These are phyloP conservation scores for Ophiostoma sp. DNA, from an alignment of 2,329 filamentous ascomycete species.

Conservation along the genomic window DNA sequence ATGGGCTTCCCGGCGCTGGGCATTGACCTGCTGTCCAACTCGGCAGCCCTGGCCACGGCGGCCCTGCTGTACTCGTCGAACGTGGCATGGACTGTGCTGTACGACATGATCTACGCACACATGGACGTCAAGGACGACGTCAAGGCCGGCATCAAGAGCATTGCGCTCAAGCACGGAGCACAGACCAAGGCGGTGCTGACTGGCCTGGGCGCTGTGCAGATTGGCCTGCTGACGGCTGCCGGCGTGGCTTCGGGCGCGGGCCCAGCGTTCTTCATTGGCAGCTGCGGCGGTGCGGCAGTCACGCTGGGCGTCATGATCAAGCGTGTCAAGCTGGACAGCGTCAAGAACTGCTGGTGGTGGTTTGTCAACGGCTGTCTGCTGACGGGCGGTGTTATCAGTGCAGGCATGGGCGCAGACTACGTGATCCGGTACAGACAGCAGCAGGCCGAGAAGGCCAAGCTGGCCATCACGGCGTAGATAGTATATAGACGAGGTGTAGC, in stretches of 20 bases:
- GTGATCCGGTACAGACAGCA: slow-evolving; percentile 42
- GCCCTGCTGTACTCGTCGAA: slow-evolving; percentile 70
- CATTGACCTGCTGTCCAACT: slow-evolving; percentile 63
- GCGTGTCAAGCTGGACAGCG: slow-evolving; percentile 59
- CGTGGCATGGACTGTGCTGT: slow-evolving; percentile 79
- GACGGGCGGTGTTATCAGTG: slow-evolving; percentile 58
- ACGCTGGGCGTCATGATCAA: slow-evolving; percentile 63
- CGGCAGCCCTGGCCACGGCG: slow-evolving; percentile 59
- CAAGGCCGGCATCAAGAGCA: slow-evolving; percentile 83
- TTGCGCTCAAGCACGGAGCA: slow-evolving; percentile 71
- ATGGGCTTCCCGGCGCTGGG: slow-evolving; percentile 83
- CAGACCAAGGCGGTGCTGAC: slow-evolving; percentile 72
- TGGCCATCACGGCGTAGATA: background rate
- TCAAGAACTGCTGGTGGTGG: slow-evolving; percentile 71
- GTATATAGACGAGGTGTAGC: background rate
- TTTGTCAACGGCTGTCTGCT: slow-evolving; percentile 67
- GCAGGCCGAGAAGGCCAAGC: slow-evolving; percentile 1
- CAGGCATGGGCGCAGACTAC: slow-evolving; percentile 57
- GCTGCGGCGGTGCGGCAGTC: slow-evolving; percentile 59
- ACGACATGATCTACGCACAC: slow-evolving; percentile 91
- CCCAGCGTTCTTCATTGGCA: slow-evolving; percentile 62
- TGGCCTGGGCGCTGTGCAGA: slow-evolving; percentile 63
- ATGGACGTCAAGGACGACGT: slow-evolving; percentile 85
- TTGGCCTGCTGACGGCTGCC: slow-evolving; percentile 64
- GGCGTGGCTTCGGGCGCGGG: slow-evolving; percentile 63